Conservation (phyloP, 164 flowering plant genomes). For the Stephania japonica region DNA sequence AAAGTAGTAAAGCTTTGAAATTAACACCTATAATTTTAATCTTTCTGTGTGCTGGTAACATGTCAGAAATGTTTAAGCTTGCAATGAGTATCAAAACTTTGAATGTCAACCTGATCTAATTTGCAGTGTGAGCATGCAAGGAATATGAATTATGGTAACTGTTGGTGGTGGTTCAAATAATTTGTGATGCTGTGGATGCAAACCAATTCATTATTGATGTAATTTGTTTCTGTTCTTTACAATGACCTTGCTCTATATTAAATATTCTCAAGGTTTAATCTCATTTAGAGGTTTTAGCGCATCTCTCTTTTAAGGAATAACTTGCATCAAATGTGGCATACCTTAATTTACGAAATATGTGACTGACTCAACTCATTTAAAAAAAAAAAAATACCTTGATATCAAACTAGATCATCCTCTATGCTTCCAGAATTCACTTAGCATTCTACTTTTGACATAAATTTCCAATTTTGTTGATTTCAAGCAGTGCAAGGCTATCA, state of each 20-base stretch:
- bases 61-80: no score
- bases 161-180: no score
- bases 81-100: no score
- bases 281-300: not conserved
- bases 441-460: not conserved
- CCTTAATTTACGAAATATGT: not conserved
- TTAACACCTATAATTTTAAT: no score
- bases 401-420: not conserved
- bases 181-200: no score
- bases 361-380: not conserved
- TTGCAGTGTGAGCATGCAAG: no score
- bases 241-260: not conserved
- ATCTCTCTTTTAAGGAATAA: not conserved
- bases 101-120: no score
- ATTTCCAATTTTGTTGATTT: not conserved
- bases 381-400: not conserved
- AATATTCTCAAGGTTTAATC: not conserved
- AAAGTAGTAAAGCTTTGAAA: no score
- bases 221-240: not conserved
- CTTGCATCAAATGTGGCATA: not conserved
- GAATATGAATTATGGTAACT: no score
- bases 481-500: conserved; percentile 64
- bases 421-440: not conserved
- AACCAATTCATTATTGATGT: not conserved
- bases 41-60: no score